Base-by-base conservation (phyloP, 768 basidiomycete genomes). In the Aureoboletus auriporus region DNA sequence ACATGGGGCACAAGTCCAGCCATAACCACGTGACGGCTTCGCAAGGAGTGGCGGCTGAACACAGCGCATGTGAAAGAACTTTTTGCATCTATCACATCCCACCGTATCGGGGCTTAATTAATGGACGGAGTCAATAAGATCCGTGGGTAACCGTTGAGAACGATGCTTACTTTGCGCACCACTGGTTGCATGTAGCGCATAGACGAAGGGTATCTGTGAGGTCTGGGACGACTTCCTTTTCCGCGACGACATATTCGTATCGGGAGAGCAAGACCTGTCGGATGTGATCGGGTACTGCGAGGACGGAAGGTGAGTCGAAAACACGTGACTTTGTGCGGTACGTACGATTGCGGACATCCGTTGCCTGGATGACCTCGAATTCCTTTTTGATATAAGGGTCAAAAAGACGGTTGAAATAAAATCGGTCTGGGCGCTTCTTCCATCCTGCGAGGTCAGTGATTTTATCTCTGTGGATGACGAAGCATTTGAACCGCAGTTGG, bases 381-480 rank as follows among this genome's bases (percentile, higher is more conserved):
- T 97, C 94, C 68, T 90, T 89, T 74, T 95, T 93, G 71, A 97
- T 91, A 69, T 95, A 97, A 44, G 93, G 93, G 73, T 98, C 95
- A 65, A 95, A 99, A 27, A 97, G 77, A 60, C 89, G 84, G 60
- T 84, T 84, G 76, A 93, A 99, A 75, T 94, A 96, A 76, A 99
- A 99, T 55, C 90, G 82, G 69, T 99, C 95, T 2, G 89, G 86
- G 38, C 84, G 79, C 68, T 89, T 90, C 74, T 93, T 97, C 92
- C 92, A 97, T 6, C 84, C 86, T 62, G 89, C 81, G 33, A 96
- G 74, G 72, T 97, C 90, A 42, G 89, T 84, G 59, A 95, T 93
- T 73, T 93, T 92, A 76, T 97, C 93, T 66, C 91, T 80, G 70
- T 98, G 94, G 50, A 86, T 81, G 62, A 99, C 96, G 69, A 86